Evolutionary conservation across 495 filamentous ascomycete species (phyloP).

Genomic region (Trichocladium antarcticum): DNA sequence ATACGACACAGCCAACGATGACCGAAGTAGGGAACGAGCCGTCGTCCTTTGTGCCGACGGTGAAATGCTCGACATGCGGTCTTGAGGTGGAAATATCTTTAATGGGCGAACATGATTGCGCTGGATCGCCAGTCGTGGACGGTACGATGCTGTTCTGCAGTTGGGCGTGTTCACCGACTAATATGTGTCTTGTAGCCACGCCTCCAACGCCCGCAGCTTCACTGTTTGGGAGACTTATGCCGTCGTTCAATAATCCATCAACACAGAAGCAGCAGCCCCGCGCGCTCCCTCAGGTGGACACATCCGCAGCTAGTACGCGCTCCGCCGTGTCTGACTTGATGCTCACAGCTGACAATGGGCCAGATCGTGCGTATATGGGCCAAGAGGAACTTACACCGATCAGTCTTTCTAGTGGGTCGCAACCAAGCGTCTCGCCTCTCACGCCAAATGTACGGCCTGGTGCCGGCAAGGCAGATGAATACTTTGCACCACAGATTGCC

Average conservation of each 20-base stretch:
- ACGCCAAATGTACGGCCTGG: conserved; percentile 34
- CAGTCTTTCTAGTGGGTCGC: conserved; percentile 46
- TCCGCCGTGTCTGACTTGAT: background rate
- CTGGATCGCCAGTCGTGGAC: conserved; percentile 26
- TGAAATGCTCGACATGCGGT: conserved; percentile 92
- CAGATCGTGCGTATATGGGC: conserved; percentile 52
- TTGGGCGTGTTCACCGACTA: conserved; percentile 1
- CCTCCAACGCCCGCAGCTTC: conserved; percentile 23
- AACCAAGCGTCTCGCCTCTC: conserved; percentile 46
- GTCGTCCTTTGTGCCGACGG: conserved; percentile 71
- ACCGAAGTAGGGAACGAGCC: conserved; percentile 43
- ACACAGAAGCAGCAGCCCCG: conserved; percentile 23
- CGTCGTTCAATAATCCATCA: conserved; percentile 16
- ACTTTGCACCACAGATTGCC: conserved; percentile 31
- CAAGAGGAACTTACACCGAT: conserved; percentile 50
- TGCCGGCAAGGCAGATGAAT: conserved; percentile 28
- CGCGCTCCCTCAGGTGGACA: conserved; percentile 43
- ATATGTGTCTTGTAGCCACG: conserved; percentile 14
- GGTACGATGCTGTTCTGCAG: conserved; percentile 20
- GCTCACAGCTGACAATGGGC: conserved; percentile 18
- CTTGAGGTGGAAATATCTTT: conserved; percentile 74
- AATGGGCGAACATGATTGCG: conserved; percentile 87
- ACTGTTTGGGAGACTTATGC: conserved; percentile 32
- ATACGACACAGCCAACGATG: conserved; percentile 27
- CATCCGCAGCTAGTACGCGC: conserved; percentile 46